Evolutionary conservation across 768 basidiomycete genomes (phyloP), one percentile per base, ranked within the genome.

Genomic region (Boletus rubropictus): DNA sequence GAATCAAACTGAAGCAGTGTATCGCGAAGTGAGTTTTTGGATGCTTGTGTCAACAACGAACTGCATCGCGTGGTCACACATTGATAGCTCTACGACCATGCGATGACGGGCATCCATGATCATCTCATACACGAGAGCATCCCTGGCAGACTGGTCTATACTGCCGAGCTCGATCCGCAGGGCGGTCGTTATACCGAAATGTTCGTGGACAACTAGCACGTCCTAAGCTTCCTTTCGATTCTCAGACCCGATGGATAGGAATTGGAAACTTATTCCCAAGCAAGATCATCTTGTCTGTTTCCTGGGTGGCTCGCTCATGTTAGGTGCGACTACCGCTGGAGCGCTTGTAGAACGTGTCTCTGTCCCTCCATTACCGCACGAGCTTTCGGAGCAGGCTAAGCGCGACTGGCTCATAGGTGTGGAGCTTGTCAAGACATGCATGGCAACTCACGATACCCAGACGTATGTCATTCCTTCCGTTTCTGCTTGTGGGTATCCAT

Each of bases 211-310:
- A 29, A 29, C 43, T 22, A 35, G 4, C 21, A 14, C 25, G 37
- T 15, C 37, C 20, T 44, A 2, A 34, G 37, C n/a, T 29, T 35
- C 14, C 10, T 39, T 44, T 25, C 46, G 38, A 40, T 44, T 33
- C 54, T 59, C 39, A 52, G n/a, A 25, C 17, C 39, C 31, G 5
- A 32, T 42, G 42, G 14, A 24, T 54, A 89, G 88, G 21, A 69
- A 71, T 28, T 93, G 89, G 90, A 76, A 78, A 15, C 69, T 88
- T 22, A 74, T 75, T 9, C 88, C 88, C 9, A 95, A 96, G 62
- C 94, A 97, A 70, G 94, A 98, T 61, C 94, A 96, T 62, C 79
- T 98, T 28, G 92, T 89, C 3, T 97, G 94, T 68, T 98, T 96
- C 79, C 71, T 98, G 28, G 91, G 85, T 17, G 94, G 92, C 3